Conservation (phyloP, 73 alveolate genomes). For the Paramecium octaurelia region DNA sequence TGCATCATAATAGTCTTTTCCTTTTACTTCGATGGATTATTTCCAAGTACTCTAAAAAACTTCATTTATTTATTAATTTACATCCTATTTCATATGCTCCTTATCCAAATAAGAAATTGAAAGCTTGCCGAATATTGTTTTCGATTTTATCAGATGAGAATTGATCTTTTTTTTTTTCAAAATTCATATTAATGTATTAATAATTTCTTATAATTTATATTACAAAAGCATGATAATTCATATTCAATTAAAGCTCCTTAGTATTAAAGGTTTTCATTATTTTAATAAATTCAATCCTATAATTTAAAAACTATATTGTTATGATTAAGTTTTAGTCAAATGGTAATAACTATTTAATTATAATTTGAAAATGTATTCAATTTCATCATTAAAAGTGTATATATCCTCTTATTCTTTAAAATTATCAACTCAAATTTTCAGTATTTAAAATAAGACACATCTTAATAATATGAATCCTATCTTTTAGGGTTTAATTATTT, state of each 20-base stretch:
- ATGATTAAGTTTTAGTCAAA: background rate
- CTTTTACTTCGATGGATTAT: background rate
- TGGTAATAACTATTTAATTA: background rate
- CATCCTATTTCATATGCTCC: constrained; percentile 37
- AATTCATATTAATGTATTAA: background rate
- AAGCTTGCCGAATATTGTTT: background rate
- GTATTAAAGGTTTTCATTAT: background rate
- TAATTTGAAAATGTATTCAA: background rate
- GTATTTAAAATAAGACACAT: background rate
- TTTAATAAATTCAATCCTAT: background rate
- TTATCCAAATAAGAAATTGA: background rate
- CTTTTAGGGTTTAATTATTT: too few relatives aligned
- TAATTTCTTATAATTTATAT: background rate
- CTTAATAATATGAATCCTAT: too few relatives aligned
- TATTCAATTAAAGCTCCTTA: background rate
- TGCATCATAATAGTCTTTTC: background rate
- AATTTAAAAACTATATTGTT: background rate
- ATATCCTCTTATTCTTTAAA: background rate
- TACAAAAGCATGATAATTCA: background rate
- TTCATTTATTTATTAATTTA: background rate
- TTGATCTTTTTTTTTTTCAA: background rate
- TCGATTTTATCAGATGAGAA: background rate
- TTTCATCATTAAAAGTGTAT: background rate
- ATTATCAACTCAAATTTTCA: background rate
- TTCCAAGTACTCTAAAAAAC: constrained; percentile 6